Base-by-base conservation (phyloP, 2,329 filamentous ascomycete species). In the Colletotrichum limetticola region DNA sequence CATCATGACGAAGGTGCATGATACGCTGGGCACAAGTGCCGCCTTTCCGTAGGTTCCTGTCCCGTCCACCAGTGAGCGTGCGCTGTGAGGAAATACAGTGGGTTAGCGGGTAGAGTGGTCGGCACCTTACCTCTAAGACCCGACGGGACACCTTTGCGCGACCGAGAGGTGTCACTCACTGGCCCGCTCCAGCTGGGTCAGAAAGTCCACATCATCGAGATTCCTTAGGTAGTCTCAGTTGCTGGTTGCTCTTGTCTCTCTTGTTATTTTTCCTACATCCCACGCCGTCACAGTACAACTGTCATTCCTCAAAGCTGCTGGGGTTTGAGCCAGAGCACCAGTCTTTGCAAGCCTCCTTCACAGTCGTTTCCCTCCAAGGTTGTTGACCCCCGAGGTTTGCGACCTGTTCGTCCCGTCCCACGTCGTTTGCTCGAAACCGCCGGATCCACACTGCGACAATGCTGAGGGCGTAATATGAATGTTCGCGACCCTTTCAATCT, bases 401-500 rank as follows among this genome's bases (percentile, higher is more conserved):
- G n/a, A 66, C 49, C 72, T 73, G 61, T 58, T 64, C 64, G 61
- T 61, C 55, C 60, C 58, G 64, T 60, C 65, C 42, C 42, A 49
- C 42, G 30, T 57, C 37, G 60, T 74, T 55, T 73, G 70, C 56
- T 69, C 61, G 65, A 73, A 69, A 68, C 69, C 65, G 60, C 57
- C 56, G 61, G 49, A 64, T 61, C 71, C 71, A 68, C 70, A 57
- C 61, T 73, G 69, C 69, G 70, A 69, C 72, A 69, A 74, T 74
- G 72, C 68, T 74, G 9, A 64, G 53, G 56, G 63, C 69, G 64
- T 74, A 73, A 78, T 76, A 84, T 83, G 83, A 83, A 84, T 77
- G 78, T 82, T 76, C 83, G 85, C 72, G 83, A 85, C 74, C 84
- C 83, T 55, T 85, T 86, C 78, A 81, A 83, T 75, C 76, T 83